Evolutionary conservation across 257 asterid genomes (phyloP).

Genomic region (Nicotiana benthamiana): DNA sequence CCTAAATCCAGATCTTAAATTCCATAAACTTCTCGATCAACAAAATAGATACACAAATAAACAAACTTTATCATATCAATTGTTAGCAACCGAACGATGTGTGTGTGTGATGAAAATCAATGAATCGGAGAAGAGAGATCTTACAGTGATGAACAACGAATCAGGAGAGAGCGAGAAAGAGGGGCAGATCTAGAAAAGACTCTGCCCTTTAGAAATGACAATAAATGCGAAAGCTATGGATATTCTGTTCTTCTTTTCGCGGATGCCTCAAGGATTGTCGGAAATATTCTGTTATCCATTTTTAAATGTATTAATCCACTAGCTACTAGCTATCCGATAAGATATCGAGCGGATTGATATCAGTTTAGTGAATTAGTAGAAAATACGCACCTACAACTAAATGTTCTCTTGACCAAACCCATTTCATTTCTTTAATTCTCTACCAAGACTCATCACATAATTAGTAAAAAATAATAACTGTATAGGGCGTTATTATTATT

Average conservation of each 20-base stretch:
- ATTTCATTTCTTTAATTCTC: no score
- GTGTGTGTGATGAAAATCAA: neutral
- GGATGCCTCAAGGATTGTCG: neutral
- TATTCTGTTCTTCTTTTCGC: neutral
- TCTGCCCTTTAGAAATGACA: conserved; percentile 19
- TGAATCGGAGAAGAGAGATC: neutral
- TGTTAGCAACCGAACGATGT: neutral
- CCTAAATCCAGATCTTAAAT: neutral
- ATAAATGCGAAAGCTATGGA: neutral
- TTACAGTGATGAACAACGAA: conserved; percentile 11
- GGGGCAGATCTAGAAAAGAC: conserved; percentile 29
- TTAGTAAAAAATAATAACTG: no score
- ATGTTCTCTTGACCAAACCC: no score
- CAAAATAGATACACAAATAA: neutral
- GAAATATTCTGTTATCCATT: no score
- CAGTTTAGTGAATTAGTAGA: no score
- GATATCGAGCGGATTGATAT: no score
- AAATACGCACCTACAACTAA: no score
- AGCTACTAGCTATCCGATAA: no score
- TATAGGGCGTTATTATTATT: no score
- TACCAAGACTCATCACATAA: no score
- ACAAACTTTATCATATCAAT: neutral
- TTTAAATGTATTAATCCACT: no score
- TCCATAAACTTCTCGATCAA: neutral
- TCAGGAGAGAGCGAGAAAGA: neutral